Conservation (phyloP, 768 basidiomycete genomes). For the Exsudoporus frostii region DNA sequence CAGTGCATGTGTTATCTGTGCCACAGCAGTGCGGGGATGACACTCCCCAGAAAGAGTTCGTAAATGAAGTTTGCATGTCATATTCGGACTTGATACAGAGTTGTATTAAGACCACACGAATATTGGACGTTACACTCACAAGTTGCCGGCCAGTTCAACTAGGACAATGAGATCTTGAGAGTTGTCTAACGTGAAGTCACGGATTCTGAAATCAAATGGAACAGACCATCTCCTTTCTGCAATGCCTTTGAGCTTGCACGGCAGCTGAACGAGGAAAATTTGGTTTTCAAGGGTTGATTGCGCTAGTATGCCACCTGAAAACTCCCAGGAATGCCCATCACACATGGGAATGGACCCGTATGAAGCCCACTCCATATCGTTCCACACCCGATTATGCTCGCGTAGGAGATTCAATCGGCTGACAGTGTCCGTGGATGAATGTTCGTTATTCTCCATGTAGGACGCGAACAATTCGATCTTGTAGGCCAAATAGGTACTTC, state of each 20-base stretch:
- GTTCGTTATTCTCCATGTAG: constrained; percentile 24
- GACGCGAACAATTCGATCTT: constrained; percentile 30
- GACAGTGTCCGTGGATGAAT: constrained; percentile 17
- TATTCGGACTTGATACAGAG: constrained; percentile 13
- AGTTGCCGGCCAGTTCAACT: constrained; percentile 21
- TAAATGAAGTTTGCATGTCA: constrained; percentile 25
- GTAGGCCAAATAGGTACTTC: constrained; percentile 28
- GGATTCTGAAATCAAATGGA: constrained; percentile 25
- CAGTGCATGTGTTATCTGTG: constrained; percentile 14
- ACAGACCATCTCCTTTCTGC: constrained; percentile 27
- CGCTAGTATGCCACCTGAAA: constrained; percentile 34
- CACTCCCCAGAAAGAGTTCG: constrained; percentile 29
- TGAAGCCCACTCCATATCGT: constrained; percentile 21
- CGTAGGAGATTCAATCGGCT: constrained; percentile 26
- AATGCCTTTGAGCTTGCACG: constrained; percentile 31
- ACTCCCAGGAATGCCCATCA: constrained; percentile 31
- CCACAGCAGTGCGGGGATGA: constrained; percentile 21
- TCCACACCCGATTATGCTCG: constrained; percentile 30
- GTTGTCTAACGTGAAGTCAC: constrained; percentile 37
- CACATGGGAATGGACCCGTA: constrained; percentile 11
- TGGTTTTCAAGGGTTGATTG: constrained; percentile 21
- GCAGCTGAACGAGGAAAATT: constrained; percentile 27
- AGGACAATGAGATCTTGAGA: constrained; percentile 36
- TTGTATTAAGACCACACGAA: not conserved
- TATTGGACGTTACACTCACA: constrained; percentile 14